Conservation (phyloP, 1,284 basidiomycete species). For the Irpex lacteus region DNA sequence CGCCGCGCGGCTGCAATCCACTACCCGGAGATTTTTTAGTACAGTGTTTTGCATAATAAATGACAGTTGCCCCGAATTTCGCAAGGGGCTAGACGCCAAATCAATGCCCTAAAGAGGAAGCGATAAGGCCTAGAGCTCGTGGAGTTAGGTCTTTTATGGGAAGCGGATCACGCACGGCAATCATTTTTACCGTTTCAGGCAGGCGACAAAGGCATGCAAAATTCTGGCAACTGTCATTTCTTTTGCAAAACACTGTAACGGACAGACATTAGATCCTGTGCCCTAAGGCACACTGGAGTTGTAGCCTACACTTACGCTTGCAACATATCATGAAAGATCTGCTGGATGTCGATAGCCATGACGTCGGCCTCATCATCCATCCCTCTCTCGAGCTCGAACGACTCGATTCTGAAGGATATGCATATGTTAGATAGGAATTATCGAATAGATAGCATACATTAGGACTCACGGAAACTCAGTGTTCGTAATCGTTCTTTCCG, state of each 20-base stretch:
- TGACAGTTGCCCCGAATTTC: too few species aligned
- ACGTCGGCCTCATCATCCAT: not conserved
- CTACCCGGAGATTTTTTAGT: not conserved
- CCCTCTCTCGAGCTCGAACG: not conserved
- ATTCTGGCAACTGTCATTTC: too few species aligned
- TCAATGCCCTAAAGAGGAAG: too few species aligned
- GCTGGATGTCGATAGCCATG: not conserved
- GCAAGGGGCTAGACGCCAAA: too few species aligned
- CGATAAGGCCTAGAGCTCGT: too few species aligned
- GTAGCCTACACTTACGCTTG: not conserved
- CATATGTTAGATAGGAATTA: not conserved
- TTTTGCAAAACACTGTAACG: too few species aligned
- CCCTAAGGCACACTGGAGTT: not conserved
- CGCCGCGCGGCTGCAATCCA: not conserved
- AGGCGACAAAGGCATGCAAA: too few species aligned
- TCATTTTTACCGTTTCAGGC: too few species aligned
- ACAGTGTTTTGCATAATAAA: too few species aligned
- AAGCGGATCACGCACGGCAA: too few species aligned
- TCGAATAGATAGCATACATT: not conserved
- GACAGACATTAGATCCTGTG: not conserved
- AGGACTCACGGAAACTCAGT: not conserved
- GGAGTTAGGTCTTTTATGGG: too few species aligned
- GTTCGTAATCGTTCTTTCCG: not conserved
- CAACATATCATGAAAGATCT: not conserved
- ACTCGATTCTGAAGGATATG: not conserved